Evolutionary conservation across 495 filamentous ascomycete genomes (phyloP).

Genomic region (Penicillium parvum): DNA sequence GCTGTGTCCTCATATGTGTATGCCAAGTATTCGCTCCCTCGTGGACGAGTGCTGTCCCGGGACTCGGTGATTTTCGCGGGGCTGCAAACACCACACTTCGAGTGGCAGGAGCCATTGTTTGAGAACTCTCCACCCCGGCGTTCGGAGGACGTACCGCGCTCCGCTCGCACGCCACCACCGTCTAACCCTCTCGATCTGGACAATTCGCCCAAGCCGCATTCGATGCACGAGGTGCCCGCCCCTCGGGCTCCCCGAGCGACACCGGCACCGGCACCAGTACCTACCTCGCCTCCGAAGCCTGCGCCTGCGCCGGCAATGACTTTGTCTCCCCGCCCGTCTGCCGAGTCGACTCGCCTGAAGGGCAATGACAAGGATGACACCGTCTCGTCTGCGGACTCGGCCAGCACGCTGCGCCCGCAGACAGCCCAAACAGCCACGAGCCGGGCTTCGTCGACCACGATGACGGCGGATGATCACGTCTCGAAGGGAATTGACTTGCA

Average conservation of each 20-base stretch:
- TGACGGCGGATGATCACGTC: slow-evolving; percentile 82
- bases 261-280: slow-evolving; percentile 16
- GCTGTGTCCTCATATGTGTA: slow-evolving; percentile 75
- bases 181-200: slow-evolving; percentile 15
- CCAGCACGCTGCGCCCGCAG: slow-evolving; percentile 58
- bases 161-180: slow-evolving; percentile 37
- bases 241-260: slow-evolving; percentile 7
- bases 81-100: slow-evolving; percentile 53
- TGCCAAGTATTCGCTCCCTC: slow-evolving; percentile 75
- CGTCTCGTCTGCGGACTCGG: slow-evolving; percentile 58
- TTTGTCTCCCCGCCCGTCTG: slow-evolving; percentile 46
- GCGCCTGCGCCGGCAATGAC: slow-evolving; percentile 29
- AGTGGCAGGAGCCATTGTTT: slow-evolving; percentile 55
- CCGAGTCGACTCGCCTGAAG: slow-evolving; percentile 24
- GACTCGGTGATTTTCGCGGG: slow-evolving; percentile 64
- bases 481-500: slow-evolving; percentile 83
- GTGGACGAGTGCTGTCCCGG: slow-evolving; percentile 70
- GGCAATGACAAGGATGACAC: slow-evolving; percentile 45
- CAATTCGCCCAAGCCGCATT: slow-evolving; percentile 34
- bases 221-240: slow-evolving; percentile 30
- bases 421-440: slow-evolving; percentile 48
- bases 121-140: slow-evolving; percentile 47
- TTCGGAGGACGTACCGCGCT: slow-evolving; percentile 32
- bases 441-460: slow-evolving; percentile 41
- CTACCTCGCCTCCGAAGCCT: neutral